phyloP scores from a whole-genome alignment of 2,329 filamentous ascomycete species.

The Ceratocystis colombiana region DNA sequence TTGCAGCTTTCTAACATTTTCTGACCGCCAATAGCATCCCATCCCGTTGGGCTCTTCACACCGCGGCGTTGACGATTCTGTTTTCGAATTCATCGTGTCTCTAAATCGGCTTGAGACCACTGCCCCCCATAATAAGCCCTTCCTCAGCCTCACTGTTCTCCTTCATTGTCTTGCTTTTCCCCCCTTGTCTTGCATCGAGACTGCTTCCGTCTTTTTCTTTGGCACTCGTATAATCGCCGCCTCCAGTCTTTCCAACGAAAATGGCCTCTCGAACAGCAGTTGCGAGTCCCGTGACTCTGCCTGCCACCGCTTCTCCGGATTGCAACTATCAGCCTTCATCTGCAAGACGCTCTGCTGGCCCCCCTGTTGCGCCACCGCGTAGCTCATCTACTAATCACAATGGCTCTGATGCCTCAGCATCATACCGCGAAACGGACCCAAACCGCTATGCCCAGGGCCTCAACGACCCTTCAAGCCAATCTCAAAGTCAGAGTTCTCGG shows the following conservation, averaged over 20 bases:
- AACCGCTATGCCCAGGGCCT: slow-evolving; percentile 29
- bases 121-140: too few species aligned
- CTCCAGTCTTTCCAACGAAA: neutral
- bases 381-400: slow-evolving; percentile 59
- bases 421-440: slow-evolving; percentile 20
- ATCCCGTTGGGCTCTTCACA: neutral
- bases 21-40: slow-evolving; percentile 1
- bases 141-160: slow-evolving; percentile 15
- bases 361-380: slow-evolving; percentile 66
- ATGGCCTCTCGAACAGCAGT: slow-evolving; percentile 42
- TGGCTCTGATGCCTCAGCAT: slow-evolving; percentile 25
- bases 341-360: slow-evolving; percentile 50
- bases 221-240: neutral
- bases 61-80: neutral
- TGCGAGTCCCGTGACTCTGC: slow-evolving; percentile 36
- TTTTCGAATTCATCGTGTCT: neutral
- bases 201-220: slow-evolving; percentile 11
- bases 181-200: slow-evolving; percentile 16
- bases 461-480: slow-evolving; percentile 27
- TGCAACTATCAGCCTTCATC: slow-evolving; percentile 37
- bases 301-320: slow-evolving; percentile 31
- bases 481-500: slow-evolving; percentile 24
- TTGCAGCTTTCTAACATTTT: neutral
- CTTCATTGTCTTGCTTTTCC: slow-evolving; percentile 11
- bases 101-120: too few species aligned